phyloP scores from a whole-genome alignment of 2,329 filamentous ascomycete genomes.

The Monosporascus sp. region DNA sequence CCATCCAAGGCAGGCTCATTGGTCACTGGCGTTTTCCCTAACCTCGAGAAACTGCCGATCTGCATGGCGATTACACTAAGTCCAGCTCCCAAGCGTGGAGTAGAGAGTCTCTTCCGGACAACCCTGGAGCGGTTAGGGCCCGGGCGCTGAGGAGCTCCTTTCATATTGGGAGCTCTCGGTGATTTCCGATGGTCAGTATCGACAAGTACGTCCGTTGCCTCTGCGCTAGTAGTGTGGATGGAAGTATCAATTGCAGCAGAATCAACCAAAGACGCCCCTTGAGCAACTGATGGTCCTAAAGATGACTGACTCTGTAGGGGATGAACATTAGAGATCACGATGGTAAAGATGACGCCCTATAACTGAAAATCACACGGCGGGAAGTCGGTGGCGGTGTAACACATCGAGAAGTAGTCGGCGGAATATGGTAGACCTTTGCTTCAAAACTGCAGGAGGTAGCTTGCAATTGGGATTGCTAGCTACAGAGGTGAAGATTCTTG shows the following conservation, averaged over 20 bases:
- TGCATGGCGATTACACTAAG: conserved; percentile 8
- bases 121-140: conserved; percentile 17
- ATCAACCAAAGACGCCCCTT: neutral
- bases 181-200: neutral
- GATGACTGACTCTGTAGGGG: neutral
- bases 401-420: no score
- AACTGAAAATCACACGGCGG: no score
- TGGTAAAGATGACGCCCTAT: neutral
- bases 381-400: no score
- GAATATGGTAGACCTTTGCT: no score
- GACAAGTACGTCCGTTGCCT: neutral
- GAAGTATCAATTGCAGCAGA: neutral
- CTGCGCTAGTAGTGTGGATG: neutral
- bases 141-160: conserved; percentile 8
- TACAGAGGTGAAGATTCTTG: no score
- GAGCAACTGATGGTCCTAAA: neutral
- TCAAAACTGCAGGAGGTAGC: no score
- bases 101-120: conserved; percentile 10
- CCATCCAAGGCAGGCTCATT: neutral
- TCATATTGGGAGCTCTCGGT: conserved; percentile 7
- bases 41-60: neutral
- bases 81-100: conserved; percentile 19
- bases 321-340: neutral
- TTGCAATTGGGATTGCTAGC: no score
- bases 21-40: neutral